phyloP scores from a whole-genome alignment of 1,284 basidiomycete species.

The Quambalaria eucalypti region DNA sequence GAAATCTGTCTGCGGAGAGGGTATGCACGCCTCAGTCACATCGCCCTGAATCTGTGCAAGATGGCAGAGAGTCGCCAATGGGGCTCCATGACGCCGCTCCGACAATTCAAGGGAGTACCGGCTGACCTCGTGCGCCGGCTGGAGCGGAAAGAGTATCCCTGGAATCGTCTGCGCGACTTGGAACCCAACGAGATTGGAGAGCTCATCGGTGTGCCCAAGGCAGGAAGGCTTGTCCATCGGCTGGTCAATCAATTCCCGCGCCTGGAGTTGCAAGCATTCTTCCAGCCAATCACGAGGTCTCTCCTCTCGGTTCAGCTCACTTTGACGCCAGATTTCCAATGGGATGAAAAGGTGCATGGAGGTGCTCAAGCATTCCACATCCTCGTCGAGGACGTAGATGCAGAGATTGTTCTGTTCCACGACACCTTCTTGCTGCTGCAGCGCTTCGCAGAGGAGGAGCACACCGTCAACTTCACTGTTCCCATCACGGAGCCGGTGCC shows the following conservation, averaged over 20 bases:
- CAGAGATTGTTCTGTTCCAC: slow-evolving; percentile 87
- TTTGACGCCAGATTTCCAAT: slow-evolving; percentile 89
- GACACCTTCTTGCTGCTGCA: slow-evolving; percentile 85
- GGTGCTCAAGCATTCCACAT: slow-evolving; percentile 77
- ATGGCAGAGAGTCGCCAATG: slow-evolving; percentile 76
- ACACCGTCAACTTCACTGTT: slow-evolving; percentile 85
- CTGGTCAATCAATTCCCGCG: slow-evolving; percentile 95
- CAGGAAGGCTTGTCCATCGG: slow-evolving; percentile 82
- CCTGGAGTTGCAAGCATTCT: slow-evolving; percentile 60
- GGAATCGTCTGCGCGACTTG: slow-evolving; percentile 37
- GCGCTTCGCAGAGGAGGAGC: slow-evolving; percentile 79
- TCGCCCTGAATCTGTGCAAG: slow-evolving; percentile 88
- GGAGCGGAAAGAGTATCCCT: slow-evolving; percentile 79
- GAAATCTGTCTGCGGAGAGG: slow-evolving; percentile 97
- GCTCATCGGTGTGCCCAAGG: slow-evolving; percentile 77
- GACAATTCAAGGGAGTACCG: slow-evolving; percentile 80
- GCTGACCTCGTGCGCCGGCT: slow-evolving; percentile 86
- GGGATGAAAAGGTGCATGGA: slow-evolving; percentile 91
- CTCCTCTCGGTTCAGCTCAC: slow-evolving; percentile 42
- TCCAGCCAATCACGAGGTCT: slow-evolving; percentile 38
- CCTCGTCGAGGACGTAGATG: slow-evolving; percentile 91
- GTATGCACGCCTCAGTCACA: slow-evolving; percentile 89
- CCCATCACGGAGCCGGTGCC: slow-evolving; percentile 94
- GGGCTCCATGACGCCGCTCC: slow-evolving; percentile 92
- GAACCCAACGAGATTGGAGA: slow-evolving; percentile 58